Base-by-base conservation (phyloP, 768 basidiomycete species). In the Suillus ampliporus region DNA sequence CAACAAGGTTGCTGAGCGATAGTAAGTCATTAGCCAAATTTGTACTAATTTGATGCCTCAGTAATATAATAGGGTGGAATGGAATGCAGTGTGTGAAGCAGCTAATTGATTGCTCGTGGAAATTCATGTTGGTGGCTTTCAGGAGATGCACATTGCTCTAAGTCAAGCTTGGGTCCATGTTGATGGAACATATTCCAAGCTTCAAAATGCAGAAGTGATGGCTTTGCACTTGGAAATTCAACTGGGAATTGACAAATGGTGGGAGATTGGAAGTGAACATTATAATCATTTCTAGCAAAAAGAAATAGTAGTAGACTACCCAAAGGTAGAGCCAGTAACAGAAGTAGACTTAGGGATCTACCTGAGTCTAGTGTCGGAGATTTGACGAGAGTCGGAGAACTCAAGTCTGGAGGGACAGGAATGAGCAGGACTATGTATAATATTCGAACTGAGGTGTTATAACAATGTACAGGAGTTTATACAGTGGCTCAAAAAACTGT, bases 241-340 rank as follows among this genome's bases (percentile, higher is more conserved):
- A 34, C 47, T 60, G 7, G 47, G 28, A 3, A 47, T 60, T 14
- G 28, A 60, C 8, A 48, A 60, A 34, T 43, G 46, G 17, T 60
- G 58, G 58, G 58, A 47, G 31, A 48, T 60, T 34, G 58, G 58
- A 34, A 31, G 26, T 15, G 14, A 43, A 37, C 28, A 60, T 9
- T 60, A 60, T 35, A 48, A 60, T 28, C 21, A 17, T 11, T 51
- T n/a, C 14, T 14, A 26, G 21, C 21, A n/a, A 21, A n/a, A 21
- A 19, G 53, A n/a, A n/a, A n/a, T n/a, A n/a, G n/a, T n/a, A n/a
- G n/a, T n/a, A n/a, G n/a, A n/a, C n/a, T n/a, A n/a, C n/a, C n/a
- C n/a, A n/a, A n/a, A n/a, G n/a, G n/a, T n/a, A n/a, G n/a, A n/a
- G n/a, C n/a, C n/a, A n/a, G n/a, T n/a, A n/a, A n/a, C n/a, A n/a